Evolutionary conservation across 1,284 basidiomycete species (phyloP), one percentile per base, ranked within the genome.

Genomic region (Volvariella surrecta): DNA sequence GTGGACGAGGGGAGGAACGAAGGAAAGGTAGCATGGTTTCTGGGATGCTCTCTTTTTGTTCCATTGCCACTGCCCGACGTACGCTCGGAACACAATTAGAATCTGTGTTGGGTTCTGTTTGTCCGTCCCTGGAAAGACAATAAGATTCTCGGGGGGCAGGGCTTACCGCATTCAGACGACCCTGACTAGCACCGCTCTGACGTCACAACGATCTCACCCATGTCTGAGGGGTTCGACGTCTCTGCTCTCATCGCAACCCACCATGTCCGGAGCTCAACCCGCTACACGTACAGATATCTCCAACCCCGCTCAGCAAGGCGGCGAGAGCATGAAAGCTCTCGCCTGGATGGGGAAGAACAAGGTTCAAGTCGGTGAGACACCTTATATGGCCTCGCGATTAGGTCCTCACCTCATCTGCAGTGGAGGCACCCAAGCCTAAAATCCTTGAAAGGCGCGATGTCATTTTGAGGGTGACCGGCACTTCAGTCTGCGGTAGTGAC

Each of bases 401-500:
- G 24, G 24, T n/a, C n/a, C 24, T 28, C 24, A 28, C 78, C 45
- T 72, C 76, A 11, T 65, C 71, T 32, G 56, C 83, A 49, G 59
- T 81, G 49, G 76, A 83, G 30, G 75, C 73, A 0, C 73, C 75
- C 16, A 68, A 79, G 39, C 85, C 85, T 3, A 76, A 78, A 44
- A 75, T 90, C 54, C 79, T 74, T 2, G 74, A 85, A 48, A 70
- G 71, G 31, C 72, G 79, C 55, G 86, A 82, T 54, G 74, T 82
- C 35, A 72, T 87, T 43, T 52, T 86, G 31, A 72, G 74, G 57
- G 74, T 84, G 3, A 86, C 83, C 7, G 82, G 79, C 3, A 76
- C 78, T 0, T 85, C 82, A 1, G 79, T 85, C 30, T 85, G 81
- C 51, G 80, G 79, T 11, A 74, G 71, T 2, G 83, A 88, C 55